Evolutionary conservation across 2,329 filamentous ascomycete genomes (phyloP), one percentile per base, ranked within the genome.

Genomic region (Ceratocystis ficicola): DNA sequence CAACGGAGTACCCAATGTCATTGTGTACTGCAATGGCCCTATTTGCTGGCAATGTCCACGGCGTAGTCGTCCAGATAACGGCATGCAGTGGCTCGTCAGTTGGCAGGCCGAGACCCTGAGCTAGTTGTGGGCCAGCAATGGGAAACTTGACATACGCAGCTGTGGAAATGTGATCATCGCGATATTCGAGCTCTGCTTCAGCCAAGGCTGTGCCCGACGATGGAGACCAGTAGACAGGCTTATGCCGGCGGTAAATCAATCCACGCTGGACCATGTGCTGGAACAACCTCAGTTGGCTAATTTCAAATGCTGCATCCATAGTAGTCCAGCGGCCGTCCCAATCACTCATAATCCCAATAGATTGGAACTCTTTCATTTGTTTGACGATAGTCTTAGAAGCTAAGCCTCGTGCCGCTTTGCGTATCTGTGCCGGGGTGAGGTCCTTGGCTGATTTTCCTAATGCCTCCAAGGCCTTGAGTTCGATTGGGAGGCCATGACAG

Each of bases 1-100:
- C 77, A 22, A 95, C 75, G 3, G 80, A 79, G 73, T 97, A 99
- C 55, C 84, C 78, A 68, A 97, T 76, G 48, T 89, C 84, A 5
- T 83, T 78, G 71, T 90, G 85, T 44, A 97, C 81, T 1, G 90
- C 92, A 73, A 99, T 91, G 0, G 90, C 92, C 72, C 85, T 85
- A 73, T 99, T 99, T 1, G 93, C 92, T 0, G 94, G 93, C 4
- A 99, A 78, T 0, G 94, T 99, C 94, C 94, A 99, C 0, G 94
- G 94, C 0, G 94, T 99, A 0, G 94, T 99, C 1, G 94, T 99
- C 94, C 94, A 99, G 63, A 97, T 89, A n/a, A 94, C 81, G n/a
- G 88, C 90, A 73, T 82, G 87, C 10, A 96, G 72, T 4, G 79
- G 76, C 3, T 80, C 79, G 63, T 74, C 73, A 5, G 73, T 73